phyloP scores from a whole-genome alignment of 2,329 filamentous ascomycete genomes.

The Ophiostoma pallidulum region DNA sequence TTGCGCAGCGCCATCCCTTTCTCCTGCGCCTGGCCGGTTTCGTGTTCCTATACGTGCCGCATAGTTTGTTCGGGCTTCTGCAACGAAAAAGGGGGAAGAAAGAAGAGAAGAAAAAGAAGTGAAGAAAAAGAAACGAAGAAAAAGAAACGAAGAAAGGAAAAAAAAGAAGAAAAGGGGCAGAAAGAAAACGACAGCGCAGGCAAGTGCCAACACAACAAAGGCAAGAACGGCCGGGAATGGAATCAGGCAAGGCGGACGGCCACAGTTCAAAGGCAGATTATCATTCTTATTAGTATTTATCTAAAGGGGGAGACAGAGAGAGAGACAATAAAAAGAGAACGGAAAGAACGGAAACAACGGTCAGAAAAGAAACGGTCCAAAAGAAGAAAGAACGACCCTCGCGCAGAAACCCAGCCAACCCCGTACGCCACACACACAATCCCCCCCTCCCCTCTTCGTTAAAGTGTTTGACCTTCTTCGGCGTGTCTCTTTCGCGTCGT shows the following conservation, averaged over 20 bases:
- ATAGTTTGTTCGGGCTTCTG: too few species aligned
- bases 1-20: not conserved
- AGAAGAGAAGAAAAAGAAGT: too few species aligned
- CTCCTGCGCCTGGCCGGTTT: too few species aligned
- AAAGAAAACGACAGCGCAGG: not conserved
- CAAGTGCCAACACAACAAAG: not conserved
- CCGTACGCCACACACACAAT: not conserved
- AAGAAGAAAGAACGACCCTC: constrained; percentile 7
- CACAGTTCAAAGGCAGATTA: too few species aligned
- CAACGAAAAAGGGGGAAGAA: too few species aligned
- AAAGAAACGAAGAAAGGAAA: not conserved
- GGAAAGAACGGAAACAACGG: not conserved
- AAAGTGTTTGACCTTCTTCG: too few species aligned
- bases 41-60: too few species aligned
- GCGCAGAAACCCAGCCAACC: too few species aligned
- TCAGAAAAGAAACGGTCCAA: not conserved
- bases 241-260: too few species aligned
- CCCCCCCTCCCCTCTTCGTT: constrained; percentile 1
- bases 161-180: not conserved
- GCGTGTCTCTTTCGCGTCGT: not conserved
- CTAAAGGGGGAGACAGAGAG: not conserved
- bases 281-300: too few species aligned
- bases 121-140: not conserved
- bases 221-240: constrained; percentile 5
- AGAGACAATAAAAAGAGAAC: not conserved